A percentile compares a stretch with the other conserved stretches of the same genome.
Conservation (phyloP, 169 alveolate species). For the Plasmodium gaboni region DNA sequence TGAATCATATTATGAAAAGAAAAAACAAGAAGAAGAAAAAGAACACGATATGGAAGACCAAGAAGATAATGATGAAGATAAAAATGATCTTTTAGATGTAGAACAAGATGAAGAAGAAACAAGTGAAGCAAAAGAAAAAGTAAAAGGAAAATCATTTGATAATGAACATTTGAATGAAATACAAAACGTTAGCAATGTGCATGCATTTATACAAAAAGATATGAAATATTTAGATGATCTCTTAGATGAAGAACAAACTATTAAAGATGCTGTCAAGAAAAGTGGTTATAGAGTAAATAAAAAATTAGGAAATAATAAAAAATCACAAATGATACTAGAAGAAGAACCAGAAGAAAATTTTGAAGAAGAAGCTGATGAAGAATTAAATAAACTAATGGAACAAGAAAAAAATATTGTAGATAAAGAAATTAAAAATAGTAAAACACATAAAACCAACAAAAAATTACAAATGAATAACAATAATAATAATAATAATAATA, state of each 20-base stretch:
- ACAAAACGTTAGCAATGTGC: neutral
- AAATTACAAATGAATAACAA: neutral
- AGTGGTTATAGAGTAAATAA: constrained; percentile 8
- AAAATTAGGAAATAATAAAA: neutral
- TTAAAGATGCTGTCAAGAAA: constrained; percentile 37
- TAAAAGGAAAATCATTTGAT: constrained; percentile 30
- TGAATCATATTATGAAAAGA: too few relatives aligned
- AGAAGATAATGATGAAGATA: neutral
- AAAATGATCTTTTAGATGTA: neutral
- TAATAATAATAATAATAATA: neutral
- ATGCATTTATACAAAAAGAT: constrained; percentile 50
- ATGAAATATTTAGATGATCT: constrained; percentile 17
- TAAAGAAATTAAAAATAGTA: neutral
- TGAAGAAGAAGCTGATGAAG: constrained; percentile 11
- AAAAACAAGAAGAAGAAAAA: neutral
- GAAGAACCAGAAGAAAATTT: constrained; percentile 2
- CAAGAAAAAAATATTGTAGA: constrained; percentile 4
- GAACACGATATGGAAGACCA: neutral
- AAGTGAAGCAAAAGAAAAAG: neutral
- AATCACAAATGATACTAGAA: neutral
- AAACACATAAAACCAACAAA: neutral
- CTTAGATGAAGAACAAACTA: constrained; percentile 23
- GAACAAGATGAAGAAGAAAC: neutral
- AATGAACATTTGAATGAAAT: constrained; percentile 37
- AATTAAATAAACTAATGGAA: constrained; percentile 15